Evolutionary conservation across 257 asterid genomes (phyloP), one percentile per base, ranked within the genome.

Genomic region (Osmanthus fragrans): DNA sequence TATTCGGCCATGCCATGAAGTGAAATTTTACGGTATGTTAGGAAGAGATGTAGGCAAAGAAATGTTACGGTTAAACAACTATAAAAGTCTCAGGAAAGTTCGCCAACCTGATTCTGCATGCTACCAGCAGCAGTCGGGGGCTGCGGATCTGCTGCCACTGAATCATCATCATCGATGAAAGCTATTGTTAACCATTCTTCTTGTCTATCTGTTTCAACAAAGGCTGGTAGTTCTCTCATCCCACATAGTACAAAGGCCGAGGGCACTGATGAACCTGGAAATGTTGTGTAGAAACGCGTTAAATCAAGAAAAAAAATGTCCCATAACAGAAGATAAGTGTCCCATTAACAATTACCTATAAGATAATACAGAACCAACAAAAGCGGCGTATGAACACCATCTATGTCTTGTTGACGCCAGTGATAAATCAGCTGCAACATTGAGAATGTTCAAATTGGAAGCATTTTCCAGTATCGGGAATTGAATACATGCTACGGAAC

Each of bases 171-270:
- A 64, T 79, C 87, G 45, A 95, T 82, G 72, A 88, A 95, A 51
- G 96, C 84, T 70, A 92, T 84, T 37, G 89, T 89, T 82, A 85
- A 85, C n/a, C 94, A 85, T 77, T 89, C 95, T 82, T 86, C 86
- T 73, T 73, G 83, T 70, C 90, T 74, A 58, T 79, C 79, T 33
- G 80, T 80, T 77, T 84, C 72, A 25, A 80, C 73, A 4, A 86
- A 90, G 47, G 94, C 92, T 40, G 99, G 99, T 54, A 95, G 63
- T 83, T 95, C 98, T 86, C 90, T 91, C 99, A 95, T 95, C 89
- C 93, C 92, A 82, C 89, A 87, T 63, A 95, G 75, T 36, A 95
- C 84, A 77, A 90, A 91, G 13, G 89, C 92, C 7, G 99, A 91
- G 39, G 99, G 99, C 80, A 95, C 84, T 12, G 98, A 91, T 69